Evolutionary conservation across 2,329 filamentous ascomycete genomes (phyloP), one percentile per base, ranked within the genome.

Genomic region (Aspergillus chevalieri): DNA sequence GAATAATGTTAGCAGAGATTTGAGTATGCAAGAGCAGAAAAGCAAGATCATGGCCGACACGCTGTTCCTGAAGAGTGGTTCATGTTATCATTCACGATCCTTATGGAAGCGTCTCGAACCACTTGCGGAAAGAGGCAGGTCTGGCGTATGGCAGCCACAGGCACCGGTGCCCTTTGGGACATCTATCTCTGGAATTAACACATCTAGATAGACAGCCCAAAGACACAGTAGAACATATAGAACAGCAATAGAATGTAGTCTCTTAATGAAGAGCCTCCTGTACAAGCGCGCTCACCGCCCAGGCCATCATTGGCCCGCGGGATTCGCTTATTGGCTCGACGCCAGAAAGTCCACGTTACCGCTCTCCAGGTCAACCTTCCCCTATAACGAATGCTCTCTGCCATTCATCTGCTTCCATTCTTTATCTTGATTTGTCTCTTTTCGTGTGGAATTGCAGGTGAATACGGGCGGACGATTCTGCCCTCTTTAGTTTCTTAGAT

Each of bases 301-400:
- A 54, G 50, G 47, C 47, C 57, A 52, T 59, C 52, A 68, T 66
- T 67, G 62, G 64, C 56, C 53, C 49, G 50, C 39, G 52, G 55
- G 54, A 57, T 58, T 66, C 64, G 65, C 67, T 68, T 68, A 63
- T 57, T 57, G 47, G 50, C 47, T 48, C 51, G 47, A 56, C 62
- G 63, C 65, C 66, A 65, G 66, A 56, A 65, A 66, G 66, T 69
- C 66, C 65, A 69, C 65, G 65, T 68, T 58, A 60, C 58, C 53
- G 56, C 55, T 56, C 61, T 53, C 47, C 15, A 21, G 15, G 38
- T 19, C 19, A 41, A 30, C 26, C 51, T 54, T 51, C 44, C 49
- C 47, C 43, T 49, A 58, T 52, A 59, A 60, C 54, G 59, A 57
- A 57, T 59, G 58, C 57, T 57, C 52, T 58, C 52, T 55, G 50